phyloP scores from a whole-genome alignment of 2,329 filamentous ascomycete genomes.

The Reticulascus tulasneorum region DNA sequence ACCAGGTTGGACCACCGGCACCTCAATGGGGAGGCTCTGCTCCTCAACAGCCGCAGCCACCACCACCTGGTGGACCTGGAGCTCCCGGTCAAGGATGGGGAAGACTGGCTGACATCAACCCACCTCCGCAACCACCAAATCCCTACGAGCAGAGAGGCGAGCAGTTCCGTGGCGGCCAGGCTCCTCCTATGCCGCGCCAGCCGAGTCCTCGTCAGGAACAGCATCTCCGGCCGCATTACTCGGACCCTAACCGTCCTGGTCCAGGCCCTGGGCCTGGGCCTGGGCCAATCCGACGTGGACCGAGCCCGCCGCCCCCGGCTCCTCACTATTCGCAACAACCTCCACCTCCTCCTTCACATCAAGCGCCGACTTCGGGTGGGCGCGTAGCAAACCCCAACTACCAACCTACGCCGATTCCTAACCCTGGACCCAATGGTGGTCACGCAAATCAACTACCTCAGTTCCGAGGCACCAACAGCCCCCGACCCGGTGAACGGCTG shows the following conservation, averaged over 20 bases:
- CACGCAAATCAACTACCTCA: conserved; percentile 58
- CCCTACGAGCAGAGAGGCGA: conserved; percentile 76
- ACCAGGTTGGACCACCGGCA: conserved; percentile 80
- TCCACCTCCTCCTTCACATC: conserved; percentile 34
- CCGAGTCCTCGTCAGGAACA: conserved; percentile 73
- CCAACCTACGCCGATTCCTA: conserved; percentile 32
- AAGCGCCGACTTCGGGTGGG: conserved; percentile 36
- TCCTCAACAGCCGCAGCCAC: conserved; percentile 40
- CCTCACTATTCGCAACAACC: conserved; percentile 46
- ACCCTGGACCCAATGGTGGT: conserved; percentile 33
- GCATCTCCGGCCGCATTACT: conserved; percentile 38
- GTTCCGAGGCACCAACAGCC: conserved; percentile 70
- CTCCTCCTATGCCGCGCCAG: conserved; percentile 64
- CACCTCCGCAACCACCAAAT: conserved; percentile 70
- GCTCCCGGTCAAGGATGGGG: conserved; percentile 53
- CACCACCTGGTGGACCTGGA: conserved; percentile 57
- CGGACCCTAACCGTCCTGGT: conserved; percentile 18
- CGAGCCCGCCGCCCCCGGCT: conserved; percentile 47
- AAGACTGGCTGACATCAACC: conserved; percentile 75
- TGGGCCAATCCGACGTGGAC: conserved; percentile 43
- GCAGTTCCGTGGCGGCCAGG: conserved; percentile 62
- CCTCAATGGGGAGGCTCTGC: conserved; percentile 86
- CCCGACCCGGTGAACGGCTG: conserved; percentile 77
- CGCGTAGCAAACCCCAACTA: conserved; percentile 59
- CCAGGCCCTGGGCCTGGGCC: no score